Evolutionary conservation across 176 grass and related monocot species (phyloP), one percentile per base, ranked within the genome.

Genomic region (Lolium perenne): DNA sequence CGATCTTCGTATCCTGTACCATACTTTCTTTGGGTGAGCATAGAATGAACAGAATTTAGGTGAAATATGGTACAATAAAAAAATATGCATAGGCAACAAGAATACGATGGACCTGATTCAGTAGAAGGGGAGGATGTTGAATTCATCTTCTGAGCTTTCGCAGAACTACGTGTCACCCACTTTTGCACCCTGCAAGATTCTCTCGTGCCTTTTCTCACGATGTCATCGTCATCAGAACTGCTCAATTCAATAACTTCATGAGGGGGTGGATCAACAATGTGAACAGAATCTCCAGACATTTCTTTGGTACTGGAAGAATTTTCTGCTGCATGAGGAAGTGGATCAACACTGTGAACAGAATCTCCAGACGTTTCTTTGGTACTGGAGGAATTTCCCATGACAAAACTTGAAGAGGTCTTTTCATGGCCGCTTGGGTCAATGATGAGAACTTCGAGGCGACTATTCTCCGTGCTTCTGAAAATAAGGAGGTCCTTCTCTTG

Each of bases 401-500:
- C 15, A 55, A 20, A 55, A 73, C 11, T 48, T 73, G 45, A 51
- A 17, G 29, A 68, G 14, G 59, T 48, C 63, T 26, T 47, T 9
- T 18, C 49, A 77, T 25, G 8, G 18, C 74, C 26, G 16, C 47
- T 75, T 2, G 47, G 72, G 72, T 75, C 72, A 53, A 75, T 47
- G 72, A 53, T 16, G 38, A 32, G 16, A 54, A 76, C 73, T 54
- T 53, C 43, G 1, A 80, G 23, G 4, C 9, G 45, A 32, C 0
- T 18, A 9, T 29, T 66, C 22, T 6, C 43, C 5, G 11, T 66
- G 15, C 46, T 26, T 80, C 21, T 80, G 60, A 80, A 66, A 49
- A 80, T 18, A 22, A 80, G 20, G 15, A 80, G 21, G 5, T 80
- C 78, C 1, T 3, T 32, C 23, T 80, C 59, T 80, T 80, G 41